A percentile compares a stretch with the other conserved stretches of the same genome.
phyloP scores from a whole-genome alignment of 2,329 filamentous ascomycete species.

The Trichophyton simii region DNA sequence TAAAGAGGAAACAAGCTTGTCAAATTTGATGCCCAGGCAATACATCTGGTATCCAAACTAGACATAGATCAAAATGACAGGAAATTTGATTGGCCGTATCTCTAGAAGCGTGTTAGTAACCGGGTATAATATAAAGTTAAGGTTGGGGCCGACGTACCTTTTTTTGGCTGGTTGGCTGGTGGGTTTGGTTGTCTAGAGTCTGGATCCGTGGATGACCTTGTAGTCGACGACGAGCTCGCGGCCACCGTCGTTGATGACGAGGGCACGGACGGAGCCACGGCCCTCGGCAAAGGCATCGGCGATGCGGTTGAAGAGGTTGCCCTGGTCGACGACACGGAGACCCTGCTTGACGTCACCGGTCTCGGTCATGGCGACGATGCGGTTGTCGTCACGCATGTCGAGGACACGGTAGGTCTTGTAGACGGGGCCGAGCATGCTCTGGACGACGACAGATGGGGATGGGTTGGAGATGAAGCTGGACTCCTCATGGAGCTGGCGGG shows the following conservation, averaged over 20 bases:
- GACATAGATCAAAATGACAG: neutral
- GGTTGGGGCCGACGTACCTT: neutral
- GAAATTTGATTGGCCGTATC: neutral
- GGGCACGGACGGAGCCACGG: slow-evolving; percentile 83
- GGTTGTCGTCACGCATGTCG: slow-evolving; percentile 75
- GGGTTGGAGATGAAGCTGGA: slow-evolving; percentile 96
- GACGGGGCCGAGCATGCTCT: slow-evolving; percentile 98
- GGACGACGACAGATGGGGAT: slow-evolving; percentile 87
- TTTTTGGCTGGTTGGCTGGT: too few species aligned
- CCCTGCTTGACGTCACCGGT: slow-evolving; percentile 95
- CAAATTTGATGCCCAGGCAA: neutral
- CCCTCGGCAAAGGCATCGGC: slow-evolving; percentile 76
- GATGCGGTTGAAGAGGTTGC: slow-evolving; percentile 71
- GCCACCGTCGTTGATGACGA: slow-evolving; percentile 88
- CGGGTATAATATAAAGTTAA: neutral
- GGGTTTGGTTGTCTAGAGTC: slow-evolving; percentile 38
- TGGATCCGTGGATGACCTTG: slow-evolving; percentile 83
- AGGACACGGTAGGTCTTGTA: slow-evolving; percentile 99
- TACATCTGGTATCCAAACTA: neutral
- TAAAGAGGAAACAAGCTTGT: neutral
- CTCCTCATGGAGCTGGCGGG: slow-evolving; percentile 98
- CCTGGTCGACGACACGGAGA: slow-evolving; percentile 89
- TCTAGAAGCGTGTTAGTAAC: neutral
- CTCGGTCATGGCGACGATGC: slow-evolving; percentile 95
- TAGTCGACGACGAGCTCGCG: slow-evolving; percentile 95